Evolutionary conservation across 2,329 filamentous ascomycete genomes (phyloP).

Genomic region (Cladosporium sp.): DNA sequence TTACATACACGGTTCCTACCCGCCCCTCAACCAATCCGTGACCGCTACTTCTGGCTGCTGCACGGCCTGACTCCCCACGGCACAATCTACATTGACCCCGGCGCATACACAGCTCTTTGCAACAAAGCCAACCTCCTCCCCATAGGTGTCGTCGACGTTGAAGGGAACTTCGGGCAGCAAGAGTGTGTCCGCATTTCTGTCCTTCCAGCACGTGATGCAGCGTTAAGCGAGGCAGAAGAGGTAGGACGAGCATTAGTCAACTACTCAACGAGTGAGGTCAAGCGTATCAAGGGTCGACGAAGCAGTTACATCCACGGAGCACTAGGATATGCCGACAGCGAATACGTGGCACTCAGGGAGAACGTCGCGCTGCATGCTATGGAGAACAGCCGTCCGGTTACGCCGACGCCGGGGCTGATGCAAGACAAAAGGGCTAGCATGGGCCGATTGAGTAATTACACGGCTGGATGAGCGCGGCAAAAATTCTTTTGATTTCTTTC

Average conservation of each 20-base stretch:
- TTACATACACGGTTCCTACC: conserved; percentile 92
- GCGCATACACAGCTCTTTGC: conserved; percentile 71
- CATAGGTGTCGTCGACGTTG: conserved; percentile 83
- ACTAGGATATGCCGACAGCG: conserved; percentile 86
- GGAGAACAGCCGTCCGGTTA: conserved; percentile 26
- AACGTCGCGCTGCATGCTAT: conserved; percentile 68
- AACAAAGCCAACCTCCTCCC: conserved; percentile 84
- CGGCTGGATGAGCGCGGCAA: conserved; percentile 18
- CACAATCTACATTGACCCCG: conserved; percentile 86
- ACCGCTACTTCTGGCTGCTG: conserved; percentile 94
- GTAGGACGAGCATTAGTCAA: conserved; percentile 88
- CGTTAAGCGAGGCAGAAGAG: conserved; percentile 45
- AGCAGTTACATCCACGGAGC: conserved; percentile 74
- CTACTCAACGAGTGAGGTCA: conserved; percentile 81
- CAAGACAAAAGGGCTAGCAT: conserved; percentile 18
- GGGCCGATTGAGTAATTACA: conserved; percentile 24
- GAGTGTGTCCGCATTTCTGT: conserved; percentile 85
- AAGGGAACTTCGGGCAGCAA: conserved; percentile 82
- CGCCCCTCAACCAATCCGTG: conserved; percentile 74
- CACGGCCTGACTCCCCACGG: conserved; percentile 88
- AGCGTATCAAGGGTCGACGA: conserved; percentile 73
- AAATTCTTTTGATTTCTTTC: not conserved
- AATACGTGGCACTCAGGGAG: conserved; percentile 85
- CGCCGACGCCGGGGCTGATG: conserved; percentile 17
- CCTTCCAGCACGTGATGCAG: conserved; percentile 53